Conservation (phyloP, 108 stramenopile genomes). For the Fragilaria radians region DNA sequence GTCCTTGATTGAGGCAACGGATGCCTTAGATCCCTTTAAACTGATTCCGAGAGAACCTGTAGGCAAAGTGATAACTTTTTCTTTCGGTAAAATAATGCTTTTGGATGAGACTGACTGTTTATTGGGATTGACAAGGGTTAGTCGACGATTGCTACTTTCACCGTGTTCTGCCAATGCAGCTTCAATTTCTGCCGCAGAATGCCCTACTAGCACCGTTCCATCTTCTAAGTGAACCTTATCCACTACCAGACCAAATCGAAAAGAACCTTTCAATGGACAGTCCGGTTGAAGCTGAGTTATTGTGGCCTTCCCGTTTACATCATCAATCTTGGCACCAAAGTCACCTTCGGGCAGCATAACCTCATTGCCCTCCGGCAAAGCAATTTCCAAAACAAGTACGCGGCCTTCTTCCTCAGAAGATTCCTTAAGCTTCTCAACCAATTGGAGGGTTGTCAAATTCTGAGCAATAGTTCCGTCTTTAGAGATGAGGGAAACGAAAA, state of each 20-base stretch:
- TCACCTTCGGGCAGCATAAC: background rate
- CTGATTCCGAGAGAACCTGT: background rate
- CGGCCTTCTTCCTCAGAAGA: constrained; percentile 1
- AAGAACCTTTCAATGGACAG: background rate
- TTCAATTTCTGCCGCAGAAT: background rate
- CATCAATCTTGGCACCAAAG: background rate
- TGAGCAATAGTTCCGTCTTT: constrained; percentile 1
- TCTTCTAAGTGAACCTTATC: background rate
- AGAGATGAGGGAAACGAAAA: background rate
- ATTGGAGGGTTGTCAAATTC: background rate
- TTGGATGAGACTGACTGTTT: background rate
- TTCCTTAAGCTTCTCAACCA: background rate
- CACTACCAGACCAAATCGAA: background rate
- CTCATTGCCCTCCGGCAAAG: background rate
- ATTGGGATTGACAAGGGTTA: background rate
- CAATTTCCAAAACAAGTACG: background rate
- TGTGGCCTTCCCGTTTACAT: background rate
- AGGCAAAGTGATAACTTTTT: background rate
- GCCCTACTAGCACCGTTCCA: background rate
- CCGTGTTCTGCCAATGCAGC: background rate
- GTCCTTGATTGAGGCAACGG: background rate
- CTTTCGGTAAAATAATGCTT: background rate
- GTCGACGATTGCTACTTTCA: background rate
- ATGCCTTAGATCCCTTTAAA: background rate
- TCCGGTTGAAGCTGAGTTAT: background rate